Evolutionary conservation across 352 stramenopile genomes (phyloP).

Genomic region (Globisporangium radiosum): DNA sequence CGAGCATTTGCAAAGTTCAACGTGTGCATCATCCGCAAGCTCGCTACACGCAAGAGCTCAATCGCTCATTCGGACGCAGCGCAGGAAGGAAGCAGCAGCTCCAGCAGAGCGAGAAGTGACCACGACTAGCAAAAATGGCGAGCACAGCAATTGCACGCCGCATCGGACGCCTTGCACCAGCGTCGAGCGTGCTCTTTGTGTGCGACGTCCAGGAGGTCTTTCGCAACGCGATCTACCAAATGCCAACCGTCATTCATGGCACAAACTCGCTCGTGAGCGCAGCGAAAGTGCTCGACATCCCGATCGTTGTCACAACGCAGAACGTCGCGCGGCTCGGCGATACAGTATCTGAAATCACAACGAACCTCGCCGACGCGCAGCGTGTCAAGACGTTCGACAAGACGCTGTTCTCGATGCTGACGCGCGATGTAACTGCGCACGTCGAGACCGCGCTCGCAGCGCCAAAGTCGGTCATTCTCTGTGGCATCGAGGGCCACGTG

Average conservation of each 20-base stretch:
- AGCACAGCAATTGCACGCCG: slow-evolving; percentile 1
- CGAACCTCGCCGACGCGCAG: slow-evolving; percentile 36
- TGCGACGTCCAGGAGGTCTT: slow-evolving; percentile 98
- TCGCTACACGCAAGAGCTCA: not conserved
- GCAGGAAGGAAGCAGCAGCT: not conserved
- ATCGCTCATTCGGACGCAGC: no score
- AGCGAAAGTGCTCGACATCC: slow-evolving; percentile 86
- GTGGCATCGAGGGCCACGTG: slow-evolving; percentile 95
- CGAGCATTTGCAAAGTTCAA: slow-evolving; percentile 4
- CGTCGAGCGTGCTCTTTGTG: slow-evolving; percentile 88
- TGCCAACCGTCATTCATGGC: slow-evolving; percentile 87
- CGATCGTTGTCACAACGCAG: slow-evolving; percentile 94
- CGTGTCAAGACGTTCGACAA: slow-evolving; percentile 91
- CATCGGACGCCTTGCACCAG: slow-evolving; percentile 48
- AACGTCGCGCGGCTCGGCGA: slow-evolving; percentile 93
- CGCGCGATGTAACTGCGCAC: slow-evolving; percentile 85
- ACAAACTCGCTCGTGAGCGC: slow-evolving; percentile 68
- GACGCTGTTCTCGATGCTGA: slow-evolving; percentile 98
- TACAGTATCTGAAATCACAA: slow-evolving; percentile 76
- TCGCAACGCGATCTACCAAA: slow-evolving; percentile 88
- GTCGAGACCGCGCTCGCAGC: slow-evolving; percentile 40
- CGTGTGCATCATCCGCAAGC: not conserved
- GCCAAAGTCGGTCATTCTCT: slow-evolving; percentile 89
- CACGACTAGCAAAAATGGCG: not conserved
- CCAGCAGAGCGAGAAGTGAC: no score